Base-by-base conservation (phyloP, 441 rosid genomes). In the Jatropha multifida region DNA sequence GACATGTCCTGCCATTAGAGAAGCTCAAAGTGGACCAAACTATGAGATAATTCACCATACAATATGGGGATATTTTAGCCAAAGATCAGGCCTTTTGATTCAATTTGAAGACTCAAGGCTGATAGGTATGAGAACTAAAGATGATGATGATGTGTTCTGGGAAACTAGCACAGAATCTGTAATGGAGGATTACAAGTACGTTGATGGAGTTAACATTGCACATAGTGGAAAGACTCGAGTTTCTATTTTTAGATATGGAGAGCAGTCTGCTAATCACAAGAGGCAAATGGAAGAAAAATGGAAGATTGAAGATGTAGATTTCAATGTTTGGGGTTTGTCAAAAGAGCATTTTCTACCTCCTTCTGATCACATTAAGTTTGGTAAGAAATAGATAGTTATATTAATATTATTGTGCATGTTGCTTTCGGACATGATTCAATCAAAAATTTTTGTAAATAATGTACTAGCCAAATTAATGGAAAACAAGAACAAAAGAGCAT, bases 1-100 rank as follows among this genome's bases (percentile, higher is more conserved):
- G 73, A 92, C 98, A 0, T 85, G 89, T 44, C 90, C 94, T 0
- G 92, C 88, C 0, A 70, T 90, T 18, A 76, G 94, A 1, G 94
- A 93, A 76, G 98, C 87, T 0, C 98, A 93, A n/a, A 85, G 96
- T 62, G 91, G 96, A 0, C 89, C 87, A 0, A 90, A 92, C 77
- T 87, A 76, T 3, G 98, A 94, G 85, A 91, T 91, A 63, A 89
- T 93, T 42, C 97, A 90, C 72, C 98, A 91, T 71, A 91, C 99
- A 2, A 88, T 94, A 26, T 91, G 98, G 97, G 99, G 99, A 0
- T 91, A 93, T 78, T 94, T 94, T 7, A 93, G 98, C 79, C 97
- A 93, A 71, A 81, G 96, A 49, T 91, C 99, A 2, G 97, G 98
- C 2, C 81, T 94, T 0, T 48, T 94, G 83, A 83, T 93, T n/a